Evolutionary conservation across 192 early-diverging fungal species (phyloP).

Genomic region (Helicostylum pulchrum): DNA sequence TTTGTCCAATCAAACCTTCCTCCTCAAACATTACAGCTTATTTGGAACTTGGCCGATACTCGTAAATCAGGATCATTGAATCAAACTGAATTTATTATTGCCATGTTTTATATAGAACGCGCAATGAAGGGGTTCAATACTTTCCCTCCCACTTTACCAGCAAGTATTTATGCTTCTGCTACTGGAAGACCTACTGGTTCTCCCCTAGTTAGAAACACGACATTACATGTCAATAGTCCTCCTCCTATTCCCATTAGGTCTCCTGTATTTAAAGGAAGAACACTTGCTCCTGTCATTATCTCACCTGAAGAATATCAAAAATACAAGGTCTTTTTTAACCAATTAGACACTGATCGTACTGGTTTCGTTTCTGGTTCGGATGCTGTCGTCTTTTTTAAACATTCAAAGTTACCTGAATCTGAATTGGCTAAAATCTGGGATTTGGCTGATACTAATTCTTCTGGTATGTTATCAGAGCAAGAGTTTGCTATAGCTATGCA

Average conservation of each 20-base stretch:
- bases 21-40: conserved; percentile 64
- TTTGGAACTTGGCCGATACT: conserved; percentile 85
- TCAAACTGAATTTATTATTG: conserved; percentile 84
- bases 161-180: conserved; percentile 50
- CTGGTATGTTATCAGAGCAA: conserved; percentile 56
- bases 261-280: background rate
- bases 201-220: conserved; percentile 5
- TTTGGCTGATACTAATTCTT: conserved; percentile 59
- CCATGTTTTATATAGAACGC: conserved; percentile 83
- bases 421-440: conserved; percentile 46
- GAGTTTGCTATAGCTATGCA: conserved; percentile 82
- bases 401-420: conserved; percentile 32
- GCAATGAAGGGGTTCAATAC: conserved; percentile 62
- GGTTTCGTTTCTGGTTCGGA: conserved; percentile 62
- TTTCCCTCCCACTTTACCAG: conserved; percentile 69
- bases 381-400: conserved; percentile 36
- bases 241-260: background rate
- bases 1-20: conserved; percentile 81
- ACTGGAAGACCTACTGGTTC: conserved; percentile 29
- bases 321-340: conserved; percentile 73
- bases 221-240: background rate
- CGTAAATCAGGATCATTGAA: conserved; percentile 68
- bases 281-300: conserved; percentile 51
- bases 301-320: conserved; percentile 68
- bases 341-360: conserved; percentile 58